Percentiles rank a stretch among this genome's conserved stretches.
phyloP scores from a whole-genome alignment of 2,329 filamentous ascomycete species.

The Fusarium solani-melongenae region DNA sequence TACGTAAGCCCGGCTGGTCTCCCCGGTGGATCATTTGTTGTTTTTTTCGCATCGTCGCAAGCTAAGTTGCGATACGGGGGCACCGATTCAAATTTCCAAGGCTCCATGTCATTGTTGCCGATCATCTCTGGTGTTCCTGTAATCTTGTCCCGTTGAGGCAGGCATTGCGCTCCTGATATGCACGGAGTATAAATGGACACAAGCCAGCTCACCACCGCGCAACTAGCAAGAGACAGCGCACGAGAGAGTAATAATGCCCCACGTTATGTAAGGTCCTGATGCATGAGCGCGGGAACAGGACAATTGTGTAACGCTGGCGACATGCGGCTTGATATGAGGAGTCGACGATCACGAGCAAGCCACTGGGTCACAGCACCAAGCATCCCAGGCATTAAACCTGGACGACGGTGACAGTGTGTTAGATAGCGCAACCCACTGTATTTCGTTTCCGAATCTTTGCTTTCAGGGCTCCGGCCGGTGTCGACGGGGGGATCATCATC shows the following conservation, averaged over 20 bases:
- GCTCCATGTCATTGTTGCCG: conserved; percentile 22
- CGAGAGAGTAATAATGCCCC: conserved; percentile 23
- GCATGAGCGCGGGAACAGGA: conserved; percentile 23
- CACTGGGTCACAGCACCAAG: conserved; percentile 9
- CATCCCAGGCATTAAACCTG: conserved; percentile 9
- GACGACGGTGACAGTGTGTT: conserved; percentile 25
- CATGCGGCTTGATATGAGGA: conserved; percentile 34
- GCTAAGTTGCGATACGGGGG: conserved; percentile 9
- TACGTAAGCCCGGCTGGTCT: conserved; percentile 19
- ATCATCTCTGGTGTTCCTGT: conserved; percentile 21
- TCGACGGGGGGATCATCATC: conserved; percentile 4
- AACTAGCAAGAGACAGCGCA: conserved; percentile 25
- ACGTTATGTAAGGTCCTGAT: conserved; percentile 20
- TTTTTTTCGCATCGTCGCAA: conserved; percentile 8
- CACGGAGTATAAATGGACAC: conserved; percentile 1
- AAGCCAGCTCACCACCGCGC: conserved; percentile 14
- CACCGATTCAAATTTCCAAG: conserved; percentile 16
- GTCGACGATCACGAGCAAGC: conserved; percentile 31
- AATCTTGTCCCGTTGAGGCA: conserved; percentile 22
- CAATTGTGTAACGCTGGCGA: conserved; percentile 15
- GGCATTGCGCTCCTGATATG: conserved; percentile 13
- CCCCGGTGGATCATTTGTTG: conserved; percentile 27
- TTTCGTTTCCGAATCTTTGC: conserved; percentile 15
- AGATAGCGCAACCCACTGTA: conserved; percentile 18
- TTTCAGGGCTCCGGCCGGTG: conserved; percentile 8